phyloP scores from a whole-genome alignment of 2,329 filamentous ascomycete species.

The Aspergillus costaricaensis region DNA sequence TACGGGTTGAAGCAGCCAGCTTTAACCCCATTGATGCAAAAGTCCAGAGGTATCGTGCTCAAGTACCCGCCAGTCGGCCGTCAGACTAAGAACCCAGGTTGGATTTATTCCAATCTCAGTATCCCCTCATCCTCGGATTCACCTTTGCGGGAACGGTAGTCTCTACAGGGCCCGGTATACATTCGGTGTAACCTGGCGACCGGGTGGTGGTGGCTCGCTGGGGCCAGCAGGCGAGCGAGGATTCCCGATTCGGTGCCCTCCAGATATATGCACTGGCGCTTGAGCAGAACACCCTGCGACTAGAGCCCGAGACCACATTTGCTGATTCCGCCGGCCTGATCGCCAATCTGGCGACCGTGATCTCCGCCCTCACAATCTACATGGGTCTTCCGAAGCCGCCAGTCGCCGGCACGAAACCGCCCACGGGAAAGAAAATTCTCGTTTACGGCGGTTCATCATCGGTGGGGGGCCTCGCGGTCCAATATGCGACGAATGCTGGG shows the following conservation, averaged over 20 bases:
- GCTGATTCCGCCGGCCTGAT: conserved; percentile 17
- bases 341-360: conserved; percentile 21
- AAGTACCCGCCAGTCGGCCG: not conserved
- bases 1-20: conserved; percentile 16
- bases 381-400: conserved; percentile 19
- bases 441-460: conserved; percentile 16
- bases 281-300: conserved; percentile 6
- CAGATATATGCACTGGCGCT: conserved; percentile 23
- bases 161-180: conserved; percentile 16
- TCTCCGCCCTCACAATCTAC: conserved; percentile 18
- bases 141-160: conserved; percentile 20
- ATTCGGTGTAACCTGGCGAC: conserved; percentile 18
- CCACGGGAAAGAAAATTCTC: conserved; percentile 12
- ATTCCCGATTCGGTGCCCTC: conserved; percentile 20
- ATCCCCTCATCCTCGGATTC: conserved; percentile 19
- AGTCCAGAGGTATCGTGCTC: conserved; percentile 17
- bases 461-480: conserved; percentile 7
- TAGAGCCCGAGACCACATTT: conserved; percentile 10
- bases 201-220: conserved; percentile 13
- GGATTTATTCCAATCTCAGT: not conserved
- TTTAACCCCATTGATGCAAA: conserved; percentile 24
- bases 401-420: not conserved
- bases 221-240: conserved; percentile 6
- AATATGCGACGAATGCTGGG: conserved; percentile 15
- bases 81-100: not conserved